These are phyloP conservation scores for Helicostylum pulchrum DNA, from an alignment of 192 early-diverging fungal species.

Conservation along the genomic window DNA sequence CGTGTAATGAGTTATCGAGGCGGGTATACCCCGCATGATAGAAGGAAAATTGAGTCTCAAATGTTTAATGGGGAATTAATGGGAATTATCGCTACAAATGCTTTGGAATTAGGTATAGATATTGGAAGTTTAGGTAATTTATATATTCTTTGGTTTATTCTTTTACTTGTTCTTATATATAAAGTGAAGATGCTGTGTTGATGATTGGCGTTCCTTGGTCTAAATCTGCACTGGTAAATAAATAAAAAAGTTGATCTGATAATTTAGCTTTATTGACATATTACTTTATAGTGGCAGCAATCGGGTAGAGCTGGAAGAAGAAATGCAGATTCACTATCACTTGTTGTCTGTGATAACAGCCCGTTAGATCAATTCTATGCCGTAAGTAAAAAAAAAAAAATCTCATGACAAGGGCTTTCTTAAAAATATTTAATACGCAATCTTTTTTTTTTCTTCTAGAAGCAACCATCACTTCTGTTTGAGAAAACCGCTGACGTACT, in stretches of 20 bases:
- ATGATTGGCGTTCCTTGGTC: conserved; percentile 71
- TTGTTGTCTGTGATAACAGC: conserved; percentile 54
- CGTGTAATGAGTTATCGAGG: conserved; percentile 70
- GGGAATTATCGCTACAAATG: conserved; percentile 71
- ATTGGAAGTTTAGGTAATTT: conserved; percentile 58
- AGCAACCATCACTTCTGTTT: conserved; percentile 50
- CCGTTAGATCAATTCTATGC: conserved; percentile 56
- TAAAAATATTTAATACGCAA: background rate
- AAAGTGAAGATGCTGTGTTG: conserved; percentile 58
- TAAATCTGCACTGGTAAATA: conserved; percentile 34
- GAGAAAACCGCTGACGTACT: conserved; percentile 30
- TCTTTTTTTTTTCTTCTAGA: no score
- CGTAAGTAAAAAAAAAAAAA: no score
- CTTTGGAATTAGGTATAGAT: conserved; percentile 82
- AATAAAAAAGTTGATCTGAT: background rate
- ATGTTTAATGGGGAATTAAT: conserved; percentile 66
- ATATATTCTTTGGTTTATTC: conserved; percentile 4
- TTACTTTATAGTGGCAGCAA: conserved; percentile 61
- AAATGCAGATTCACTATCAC: conserved; percentile 51
- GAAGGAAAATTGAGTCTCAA: conserved; percentile 64
- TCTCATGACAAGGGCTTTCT: background rate
- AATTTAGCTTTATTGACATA: background rate
- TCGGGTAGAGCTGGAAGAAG: conserved; percentile 72
- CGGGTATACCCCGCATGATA: conserved; percentile 67
- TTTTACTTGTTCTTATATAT: background rate